Base-by-base conservation (phyloP, 345 rosid species). In the Hibiscus trionum region DNA sequence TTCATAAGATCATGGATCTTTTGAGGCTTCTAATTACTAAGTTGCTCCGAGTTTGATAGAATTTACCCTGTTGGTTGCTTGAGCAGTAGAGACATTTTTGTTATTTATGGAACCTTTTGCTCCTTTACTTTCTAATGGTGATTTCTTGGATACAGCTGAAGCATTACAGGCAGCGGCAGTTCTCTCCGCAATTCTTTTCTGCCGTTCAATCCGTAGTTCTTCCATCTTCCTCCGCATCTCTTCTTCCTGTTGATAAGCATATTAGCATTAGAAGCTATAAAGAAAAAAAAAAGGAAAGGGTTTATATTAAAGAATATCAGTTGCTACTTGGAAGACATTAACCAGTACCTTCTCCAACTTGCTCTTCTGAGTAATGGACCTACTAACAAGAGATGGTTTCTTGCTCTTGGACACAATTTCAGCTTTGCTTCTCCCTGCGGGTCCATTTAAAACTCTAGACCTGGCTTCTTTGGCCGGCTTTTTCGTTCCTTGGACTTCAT, bases 121-220 rank as follows among this genome's bases (percentile, higher is more conserved):
- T 33, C 75, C 62, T 74, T 78, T 84, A 63, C 78, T 80, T 53
- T 77, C 85, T 46, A 62, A 58, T 17, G 85, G 74, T 7, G 72
- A 77, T 77, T 80, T 90, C 76, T 75, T 87, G 72, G 82, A 62
- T 50, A 81, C 66, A 14, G 83, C 52, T 42, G 80, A 72, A 77
- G 83, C 61, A 61, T 75, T 4, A 17, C 78, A 76, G n/a, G 62
- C 46, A 55, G 84, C 82, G 11, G 94, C 92, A 73, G 90, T 91
- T 86, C 93, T 88, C 81, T 89, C 90, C 0, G 98, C 93, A 35
- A 93, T 91, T 79, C 97, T 88, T 77, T 83, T 87, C 78, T 91
- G 97, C 42, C 97, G 86, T 76, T 87, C 86, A 65, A 89, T 73
- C 12, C 47, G 9, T 70, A 87, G 66, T 72, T 83, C 90, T 81